Evolutionary conservation across 495 filamentous ascomycete species (phyloP).

Genomic region (Aspergillus coremiiformis): DNA sequence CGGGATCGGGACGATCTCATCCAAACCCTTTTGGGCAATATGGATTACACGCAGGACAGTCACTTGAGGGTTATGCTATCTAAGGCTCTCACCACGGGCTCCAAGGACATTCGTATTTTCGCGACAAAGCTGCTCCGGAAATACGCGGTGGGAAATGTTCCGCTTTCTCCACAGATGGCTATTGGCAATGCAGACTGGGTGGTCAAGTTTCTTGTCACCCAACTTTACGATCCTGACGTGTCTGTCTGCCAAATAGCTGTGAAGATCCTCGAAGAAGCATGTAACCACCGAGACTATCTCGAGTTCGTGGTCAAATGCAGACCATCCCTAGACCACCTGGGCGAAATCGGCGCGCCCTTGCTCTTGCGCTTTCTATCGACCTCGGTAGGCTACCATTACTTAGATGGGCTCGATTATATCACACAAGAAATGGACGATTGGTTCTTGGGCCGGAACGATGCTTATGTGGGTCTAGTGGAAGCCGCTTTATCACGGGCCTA

Average conservation of each 20-base stretch:
- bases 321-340: constrained; percentile 91
- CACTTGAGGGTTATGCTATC: constrained; percentile 88
- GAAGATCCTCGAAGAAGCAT: constrained; percentile 94
- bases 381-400: constrained; percentile 92
- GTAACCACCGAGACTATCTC: constrained; percentile 79
- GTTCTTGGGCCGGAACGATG: constrained; percentile 93
- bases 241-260: constrained; percentile 93
- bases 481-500: constrained; percentile 90
- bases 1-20: constrained; percentile 85
- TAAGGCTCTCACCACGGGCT: constrained; percentile 84
- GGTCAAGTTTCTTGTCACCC: constrained; percentile 89
- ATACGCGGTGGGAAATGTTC: constrained; percentile 52
- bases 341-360: constrained; percentile 92
- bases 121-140: constrained; percentile 77
- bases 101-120: constrained; percentile 84
- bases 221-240: constrained; percentile 93
- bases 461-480: constrained; percentile 89
- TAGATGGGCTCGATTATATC: constrained; percentile 96
- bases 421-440: constrained; percentile 99
- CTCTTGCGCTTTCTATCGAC: constrained; percentile 91
- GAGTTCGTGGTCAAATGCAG: constrained; percentile 96
- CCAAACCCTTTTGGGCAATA: constrained; percentile 74
- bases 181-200: constrained; percentile 75
- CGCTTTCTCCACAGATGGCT: constrained; percentile 23
- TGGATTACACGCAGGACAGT: constrained; percentile 83